phyloP scores from a whole-genome alignment of 176 grass and related monocot species.

The Avena insularis region DNA sequence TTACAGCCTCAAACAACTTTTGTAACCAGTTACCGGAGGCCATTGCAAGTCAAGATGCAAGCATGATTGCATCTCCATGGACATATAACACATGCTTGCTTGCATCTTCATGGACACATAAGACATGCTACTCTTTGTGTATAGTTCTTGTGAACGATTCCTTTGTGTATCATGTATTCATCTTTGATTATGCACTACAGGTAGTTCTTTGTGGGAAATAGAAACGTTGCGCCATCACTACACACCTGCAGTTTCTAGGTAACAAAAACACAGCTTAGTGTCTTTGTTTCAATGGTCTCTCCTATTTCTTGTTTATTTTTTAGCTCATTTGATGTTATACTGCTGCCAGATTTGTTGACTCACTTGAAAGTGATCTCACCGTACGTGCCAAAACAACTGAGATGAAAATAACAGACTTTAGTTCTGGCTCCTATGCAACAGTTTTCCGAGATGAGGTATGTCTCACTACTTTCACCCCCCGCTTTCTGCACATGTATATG shows the following conservation, averaged over 20 bases:
- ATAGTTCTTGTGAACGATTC: constrained; percentile 16
- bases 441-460: constrained; percentile 92
- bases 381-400: constrained; percentile 89
- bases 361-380: constrained; percentile 94
- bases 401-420: constrained; percentile 84
- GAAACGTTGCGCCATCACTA: constrained; percentile 87
- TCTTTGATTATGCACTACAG: constrained; percentile 46
- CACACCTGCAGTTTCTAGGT: constrained; percentile 88
- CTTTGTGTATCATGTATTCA: constrained; percentile 20
- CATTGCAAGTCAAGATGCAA: constrained; percentile 10
- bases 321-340: constrained; percentile 30
- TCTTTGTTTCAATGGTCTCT: constrained; percentile 19
- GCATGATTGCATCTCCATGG: constrained; percentile 27
- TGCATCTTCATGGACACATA: constrained; percentile 28
- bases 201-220: constrained; percentile 97
- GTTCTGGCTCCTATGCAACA: constrained; percentile 91
- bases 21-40: not conserved
- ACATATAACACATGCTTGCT: constrained; percentile 1
- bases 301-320: constrained; percentile 20
- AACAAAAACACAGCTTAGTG: constrained; percentile 25
- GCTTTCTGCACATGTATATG: constrained; percentile 29
- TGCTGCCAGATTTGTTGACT: constrained; percentile 73
- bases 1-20: constrained; percentile 8
- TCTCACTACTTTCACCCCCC: not conserved
- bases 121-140: not conserved